Evolutionary conservation across 1,284 basidiomycete species (phyloP).

Genomic region (Sanghuangporus weigelae): DNA sequence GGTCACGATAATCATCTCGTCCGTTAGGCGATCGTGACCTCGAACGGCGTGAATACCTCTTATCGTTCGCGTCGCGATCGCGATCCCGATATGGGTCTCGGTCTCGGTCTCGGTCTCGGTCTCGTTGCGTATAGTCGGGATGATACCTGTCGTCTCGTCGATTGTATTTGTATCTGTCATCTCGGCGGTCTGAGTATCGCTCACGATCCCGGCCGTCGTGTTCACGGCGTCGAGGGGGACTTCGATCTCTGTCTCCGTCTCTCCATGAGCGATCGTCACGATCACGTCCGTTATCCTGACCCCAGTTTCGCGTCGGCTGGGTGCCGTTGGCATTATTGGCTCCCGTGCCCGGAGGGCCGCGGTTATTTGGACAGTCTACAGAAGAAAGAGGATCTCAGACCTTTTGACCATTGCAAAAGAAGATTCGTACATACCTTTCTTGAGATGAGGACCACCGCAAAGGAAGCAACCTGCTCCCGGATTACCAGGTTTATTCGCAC

Average conservation of each 20-base stretch:
- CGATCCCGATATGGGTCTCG: slow-evolving; percentile 19
- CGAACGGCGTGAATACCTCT: slow-evolving; percentile 18
- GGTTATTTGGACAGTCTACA: slow-evolving; percentile 71
- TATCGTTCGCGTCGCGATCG: slow-evolving; percentile 15
- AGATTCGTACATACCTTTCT: slow-evolving; percentile 55
- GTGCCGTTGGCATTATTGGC: slow-evolving; percentile 36
- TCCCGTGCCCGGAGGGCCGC: slow-evolving; percentile 36
- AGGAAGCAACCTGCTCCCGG: slow-evolving; percentile 75
- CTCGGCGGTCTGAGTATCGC: slow-evolving; percentile 20
- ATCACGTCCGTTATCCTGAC: slow-evolving; percentile 34
- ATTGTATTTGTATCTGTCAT: slow-evolving; percentile 19
- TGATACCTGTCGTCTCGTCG: slow-evolving; percentile 17
- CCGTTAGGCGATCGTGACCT: slow-evolving; percentile 29
- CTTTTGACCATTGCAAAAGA: background rate
- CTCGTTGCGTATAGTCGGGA: slow-evolving; percentile 17
- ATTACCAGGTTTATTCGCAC: slow-evolving; percentile 40
- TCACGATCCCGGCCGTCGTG: slow-evolving; percentile 23
- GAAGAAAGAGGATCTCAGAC: background rate
- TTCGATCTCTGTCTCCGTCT: background rate
- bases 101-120: slow-evolving; percentile 15
- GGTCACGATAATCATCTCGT: slow-evolving; percentile 2
- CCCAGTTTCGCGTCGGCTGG: slow-evolving; percentile 41
- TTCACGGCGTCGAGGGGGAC: background rate
- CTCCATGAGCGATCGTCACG: slow-evolving; percentile 19
- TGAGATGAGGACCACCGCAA: slow-evolving; percentile 87